Percentiles rank a stretch among this genome's conserved stretches.
phyloP scores from a whole-genome alignment of 179 eudicot genomes.

The Drosera spatulata region DNA sequence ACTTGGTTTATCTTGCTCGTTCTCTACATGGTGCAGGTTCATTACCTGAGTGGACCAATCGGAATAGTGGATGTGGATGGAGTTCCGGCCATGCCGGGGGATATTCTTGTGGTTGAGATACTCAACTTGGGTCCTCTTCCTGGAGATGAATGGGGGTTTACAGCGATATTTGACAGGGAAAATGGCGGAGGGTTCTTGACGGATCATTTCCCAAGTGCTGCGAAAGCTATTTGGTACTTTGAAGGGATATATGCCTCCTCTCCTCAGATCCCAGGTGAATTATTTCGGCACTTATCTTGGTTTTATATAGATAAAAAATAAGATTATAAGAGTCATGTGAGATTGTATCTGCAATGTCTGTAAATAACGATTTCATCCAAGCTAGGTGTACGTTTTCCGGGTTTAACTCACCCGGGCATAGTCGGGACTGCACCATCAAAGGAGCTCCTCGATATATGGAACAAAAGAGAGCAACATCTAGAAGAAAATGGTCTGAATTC shows the following conservation, averaged over 20 bases:
- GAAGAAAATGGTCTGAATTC: conserved; percentile 70
- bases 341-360: too few species aligned
- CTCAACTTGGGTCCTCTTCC: conserved; percentile 95
- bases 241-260: conserved; percentile 94
- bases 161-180: conserved; percentile 89
- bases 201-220: conserved; percentile 88
- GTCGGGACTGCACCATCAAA: conserved; percentile 94
- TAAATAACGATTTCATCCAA: neutral
- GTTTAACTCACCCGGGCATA: conserved; percentile 89
- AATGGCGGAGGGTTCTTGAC: conserved; percentile 93
- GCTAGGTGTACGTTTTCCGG: conserved; percentile 86
- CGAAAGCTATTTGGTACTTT: conserved; percentile 94
- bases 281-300: neutral
- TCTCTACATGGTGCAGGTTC: conserved; percentile 41
- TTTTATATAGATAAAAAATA: too few species aligned
- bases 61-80: conserved; percentile 57
- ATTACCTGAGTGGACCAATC: conserved; percentile 85
- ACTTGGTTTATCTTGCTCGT: neutral
- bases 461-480: conserved; percentile 61
- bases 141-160: conserved; percentile 94
- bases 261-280: conserved; percentile 85
- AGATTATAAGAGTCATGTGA: too few species aligned
- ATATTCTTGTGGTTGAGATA: conserved; percentile 78
- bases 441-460: conserved; percentile 83
- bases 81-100: conserved; percentile 68